Percentiles rank a stretch among this genome's conserved stretches.
These are phyloP conservation scores for Herpotrichia juniperi DNA, from an alignment of 2,329 filamentous ascomycete genomes.

Conservation along the genomic window DNA sequence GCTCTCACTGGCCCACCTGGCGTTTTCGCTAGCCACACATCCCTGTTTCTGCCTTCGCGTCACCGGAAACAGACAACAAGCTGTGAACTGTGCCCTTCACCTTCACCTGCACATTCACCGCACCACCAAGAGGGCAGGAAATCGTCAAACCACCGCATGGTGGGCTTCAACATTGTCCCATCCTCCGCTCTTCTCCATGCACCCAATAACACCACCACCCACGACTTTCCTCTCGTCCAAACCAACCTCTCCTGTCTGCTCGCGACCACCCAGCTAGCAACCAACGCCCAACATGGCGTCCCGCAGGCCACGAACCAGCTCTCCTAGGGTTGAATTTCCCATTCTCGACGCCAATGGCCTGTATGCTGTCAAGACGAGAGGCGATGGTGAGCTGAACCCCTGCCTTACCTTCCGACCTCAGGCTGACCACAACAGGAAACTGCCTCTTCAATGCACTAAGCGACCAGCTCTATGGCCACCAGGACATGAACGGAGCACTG, in stretches of 20 bases:
- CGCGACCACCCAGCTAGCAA: slow-evolving; percentile 29
- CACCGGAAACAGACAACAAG: neutral
- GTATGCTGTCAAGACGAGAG: slow-evolving; percentile 64
- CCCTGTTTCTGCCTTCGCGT: neutral
- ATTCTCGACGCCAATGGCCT: slow-evolving; percentile 63
- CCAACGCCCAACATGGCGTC: slow-evolving; percentile 38
- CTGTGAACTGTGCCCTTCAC: neutral
- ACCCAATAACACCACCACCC: slow-evolving; percentile 22
- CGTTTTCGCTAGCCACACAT: neutral
- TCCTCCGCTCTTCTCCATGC: slow-evolving; percentile 30
- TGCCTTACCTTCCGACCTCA: slow-evolving; percentile 9
- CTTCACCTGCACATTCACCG: slow-evolving; percentile 15
- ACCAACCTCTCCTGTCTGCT: slow-evolving; percentile 37
- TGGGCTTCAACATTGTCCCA: slow-evolving; percentile 16
- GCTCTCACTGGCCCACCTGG: neutral
- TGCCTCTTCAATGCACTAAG: slow-evolving; percentile 73
- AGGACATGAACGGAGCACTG: slow-evolving; percentile 63
- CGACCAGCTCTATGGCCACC: slow-evolving; percentile 69
- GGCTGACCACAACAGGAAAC: slow-evolving; percentile 60
- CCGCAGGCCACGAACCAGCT: slow-evolving; percentile 35
- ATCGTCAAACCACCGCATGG: slow-evolving; percentile 22
- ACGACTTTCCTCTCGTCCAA: slow-evolving; percentile 29
- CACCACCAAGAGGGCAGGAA: slow-evolving; percentile 8
- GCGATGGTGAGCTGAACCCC: slow-evolving; percentile 62
- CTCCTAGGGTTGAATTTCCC: slow-evolving; percentile 54